Evolutionary conservation across 2,329 filamentous ascomycete species (phyloP).

Genomic region (Penicillium crustosum): DNA sequence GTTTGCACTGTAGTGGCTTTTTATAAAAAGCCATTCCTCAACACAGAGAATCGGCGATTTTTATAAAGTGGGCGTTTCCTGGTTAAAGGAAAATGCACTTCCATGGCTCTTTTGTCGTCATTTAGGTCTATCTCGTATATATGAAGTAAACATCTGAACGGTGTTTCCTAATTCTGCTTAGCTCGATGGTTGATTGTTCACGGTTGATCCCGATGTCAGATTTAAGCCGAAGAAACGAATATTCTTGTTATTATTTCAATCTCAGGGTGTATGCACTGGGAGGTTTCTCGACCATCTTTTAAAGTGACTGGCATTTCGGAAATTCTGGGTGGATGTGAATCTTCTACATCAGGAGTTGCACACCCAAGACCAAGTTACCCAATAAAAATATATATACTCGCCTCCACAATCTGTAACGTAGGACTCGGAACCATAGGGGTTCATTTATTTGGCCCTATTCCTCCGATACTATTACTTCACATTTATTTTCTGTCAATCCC

Average conservation of each 20-base stretch:
- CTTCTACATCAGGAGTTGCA: background rate
- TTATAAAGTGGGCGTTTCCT: background rate
- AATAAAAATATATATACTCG: background rate
- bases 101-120: background rate
- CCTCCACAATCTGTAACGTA: background rate
- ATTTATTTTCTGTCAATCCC: background rate
- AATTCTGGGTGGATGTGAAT: too few relatives aligned
- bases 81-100: background rate
- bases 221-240: background rate
- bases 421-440: background rate
- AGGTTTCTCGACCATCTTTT: background rate
- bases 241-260: background rate
- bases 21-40: background rate
- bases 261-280: background rate
- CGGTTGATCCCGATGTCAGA: background rate
- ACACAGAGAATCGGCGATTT: background rate
- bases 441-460: background rate
- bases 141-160: background rate
- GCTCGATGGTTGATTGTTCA: background rate
- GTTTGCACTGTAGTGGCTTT: background rate
- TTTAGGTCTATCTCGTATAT: background rate
- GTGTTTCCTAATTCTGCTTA: background rate
- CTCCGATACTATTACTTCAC: background rate
- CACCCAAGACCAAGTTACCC: background rate
- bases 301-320: too few relatives aligned